Evolutionary conservation across 2,329 filamentous ascomycete genomes (phyloP).

Genomic region (Harringtonia aguacate): DNA sequence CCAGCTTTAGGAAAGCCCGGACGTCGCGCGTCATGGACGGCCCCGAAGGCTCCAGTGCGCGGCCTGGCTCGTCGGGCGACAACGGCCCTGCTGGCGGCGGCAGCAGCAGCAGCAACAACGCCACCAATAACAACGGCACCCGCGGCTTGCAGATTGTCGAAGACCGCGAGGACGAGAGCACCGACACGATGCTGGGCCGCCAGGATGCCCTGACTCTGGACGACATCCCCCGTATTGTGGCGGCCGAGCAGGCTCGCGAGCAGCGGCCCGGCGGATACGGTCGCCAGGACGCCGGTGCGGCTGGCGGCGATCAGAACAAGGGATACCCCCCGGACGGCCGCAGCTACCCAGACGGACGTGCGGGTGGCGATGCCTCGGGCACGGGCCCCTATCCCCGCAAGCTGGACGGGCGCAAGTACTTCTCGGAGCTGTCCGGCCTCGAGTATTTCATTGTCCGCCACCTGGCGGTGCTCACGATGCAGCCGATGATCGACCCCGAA

Average conservation of each 20-base stretch:
- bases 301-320: not conserved
- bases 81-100: slow-evolving; percentile 32
- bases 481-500: slow-evolving; percentile 77
- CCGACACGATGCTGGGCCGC: slow-evolving; percentile 77
- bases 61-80: slow-evolving; percentile 62
- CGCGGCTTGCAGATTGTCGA: slow-evolving; percentile 80
- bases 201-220: slow-evolving; percentile 89
- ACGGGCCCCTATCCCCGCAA: slow-evolving; percentile 2
- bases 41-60: slow-evolving; percentile 55
- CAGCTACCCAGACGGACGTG: not conserved
- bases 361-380: not conserved
- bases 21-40: slow-evolving; percentile 90
- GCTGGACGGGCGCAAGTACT: slow-evolving; percentile 62
- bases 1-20: slow-evolving; percentile 80
- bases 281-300: slow-evolving; percentile 32
- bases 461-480: slow-evolving; percentile 88
- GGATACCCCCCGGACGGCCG: not conserved
- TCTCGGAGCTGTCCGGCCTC: slow-evolving; percentile 87
- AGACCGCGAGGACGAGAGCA: slow-evolving; percentile 60
- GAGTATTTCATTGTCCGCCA: slow-evolving; percentile 98
- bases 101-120: not conserved
- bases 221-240: slow-evolving; percentile 92
- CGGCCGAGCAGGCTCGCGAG: slow-evolving; percentile 88
- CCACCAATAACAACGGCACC: too few relatives aligned
- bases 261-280: slow-evolving; percentile 72